Percentiles rank a stretch among this genome's conserved stretches.
These are phyloP conservation scores for Mycena belliarum DNA, from an alignment of 768 basidiomycete species.

Conservation along the genomic window DNA sequence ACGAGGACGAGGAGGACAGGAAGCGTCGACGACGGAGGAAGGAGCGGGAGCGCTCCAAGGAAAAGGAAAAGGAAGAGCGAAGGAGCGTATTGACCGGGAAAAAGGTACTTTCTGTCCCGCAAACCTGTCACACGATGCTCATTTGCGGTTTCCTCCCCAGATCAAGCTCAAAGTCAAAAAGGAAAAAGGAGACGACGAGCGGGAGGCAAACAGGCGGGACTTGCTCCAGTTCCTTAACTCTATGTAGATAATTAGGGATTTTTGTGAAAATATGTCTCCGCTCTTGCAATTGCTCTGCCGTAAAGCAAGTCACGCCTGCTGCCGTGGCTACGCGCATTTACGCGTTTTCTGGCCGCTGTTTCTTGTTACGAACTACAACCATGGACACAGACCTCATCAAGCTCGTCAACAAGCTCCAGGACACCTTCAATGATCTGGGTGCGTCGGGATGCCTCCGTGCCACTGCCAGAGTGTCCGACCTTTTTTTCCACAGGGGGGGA, in stretches of 20 bases:
- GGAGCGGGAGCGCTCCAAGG: conserved; percentile 36
- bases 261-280: not conserved
- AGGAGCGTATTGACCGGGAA: conserved; percentile 63
- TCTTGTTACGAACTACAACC: conserved; percentile 10
- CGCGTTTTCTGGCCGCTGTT: conserved; percentile 8
- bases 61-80: conserved; percentile 41
- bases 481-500: conserved; percentile 64
- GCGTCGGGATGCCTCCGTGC: conserved; percentile 30
- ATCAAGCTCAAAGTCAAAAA: conserved; percentile 67
- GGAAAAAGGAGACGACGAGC: conserved; percentile 54
- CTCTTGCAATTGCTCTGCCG: not conserved
- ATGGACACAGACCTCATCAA: conserved; percentile 97
- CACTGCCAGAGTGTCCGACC: conserved; percentile 15
- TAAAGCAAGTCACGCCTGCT: not conserved
- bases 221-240: conserved; percentile 59
- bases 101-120: conserved; percentile 39
- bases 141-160: conserved; percentile 30
- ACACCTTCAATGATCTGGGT: conserved; percentile 89
- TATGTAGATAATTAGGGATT: conserved; percentile 29
- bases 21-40: conserved; percentile 36
- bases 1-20: conserved; percentile 22
- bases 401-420: conserved; percentile 93
- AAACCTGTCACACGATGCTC: not conserved
- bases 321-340: conserved; percentile 24
- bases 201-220: conserved; percentile 56